Evolutionary conservation across 2,329 filamentous ascomycete genomes (phyloP).

Genomic region (Arachnopeziza araneosa): DNA sequence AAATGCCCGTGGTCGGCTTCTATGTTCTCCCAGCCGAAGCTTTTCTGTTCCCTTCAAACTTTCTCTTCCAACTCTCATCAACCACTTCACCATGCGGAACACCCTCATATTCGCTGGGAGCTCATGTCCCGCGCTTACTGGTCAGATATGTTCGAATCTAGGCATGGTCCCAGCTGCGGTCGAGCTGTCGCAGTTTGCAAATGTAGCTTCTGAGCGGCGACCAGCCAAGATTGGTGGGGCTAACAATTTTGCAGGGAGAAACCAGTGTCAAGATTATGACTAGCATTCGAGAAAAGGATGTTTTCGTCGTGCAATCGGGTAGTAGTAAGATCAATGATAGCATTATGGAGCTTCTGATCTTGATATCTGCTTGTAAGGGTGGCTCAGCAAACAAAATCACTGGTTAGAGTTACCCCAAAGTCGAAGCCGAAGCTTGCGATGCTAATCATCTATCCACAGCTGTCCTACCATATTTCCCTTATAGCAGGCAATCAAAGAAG

Average conservation of each 20-base stretch:
- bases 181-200: constrained; percentile 65
- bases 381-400: constrained; percentile 96
- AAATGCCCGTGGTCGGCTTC: neutral
- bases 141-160: constrained; percentile 62
- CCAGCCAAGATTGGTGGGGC: constrained; percentile 22
- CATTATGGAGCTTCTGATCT: constrained; percentile 98
- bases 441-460: constrained; percentile 43
- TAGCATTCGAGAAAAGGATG: constrained; percentile 92
- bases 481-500: constrained; percentile 98
- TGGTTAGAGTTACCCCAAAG: constrained; percentile 49
- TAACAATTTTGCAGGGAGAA: constrained; percentile 49
- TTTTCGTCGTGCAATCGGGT: constrained; percentile 97
- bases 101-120: constrained; percentile 64
- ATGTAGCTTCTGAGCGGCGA: constrained; percentile 42
- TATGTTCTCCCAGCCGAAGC: neutral
- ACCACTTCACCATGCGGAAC: constrained; percentile 47
- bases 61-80: constrained; percentile 5
- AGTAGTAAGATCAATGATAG: constrained; percentile 96
- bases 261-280: constrained; percentile 64
- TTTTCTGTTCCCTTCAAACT: neutral
- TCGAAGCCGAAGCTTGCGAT: neutral
- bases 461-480: constrained; percentile 62
- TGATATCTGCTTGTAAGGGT: constrained; percentile 98
- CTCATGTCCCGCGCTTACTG: constrained; percentile 59
- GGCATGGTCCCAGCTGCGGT: constrained; percentile 59